These are phyloP conservation scores for Ascocoryne sarcoides DNA, from an alignment of 2,329 filamentous ascomycete species.

Conservation along the genomic window DNA sequence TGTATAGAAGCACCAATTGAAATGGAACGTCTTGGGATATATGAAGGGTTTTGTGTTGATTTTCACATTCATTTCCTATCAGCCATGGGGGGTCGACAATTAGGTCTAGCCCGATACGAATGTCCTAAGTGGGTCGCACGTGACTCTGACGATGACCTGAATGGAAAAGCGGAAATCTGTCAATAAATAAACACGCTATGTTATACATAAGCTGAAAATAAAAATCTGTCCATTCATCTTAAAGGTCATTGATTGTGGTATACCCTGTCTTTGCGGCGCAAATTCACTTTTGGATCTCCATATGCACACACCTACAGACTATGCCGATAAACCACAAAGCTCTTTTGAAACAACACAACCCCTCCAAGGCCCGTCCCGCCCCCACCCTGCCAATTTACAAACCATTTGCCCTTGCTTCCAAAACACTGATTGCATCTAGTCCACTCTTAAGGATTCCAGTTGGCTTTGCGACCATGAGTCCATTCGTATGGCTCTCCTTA, in stretches of 20 bases:
- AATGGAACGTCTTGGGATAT: constrained; percentile 5
- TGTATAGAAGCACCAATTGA: constrained; percentile 16
- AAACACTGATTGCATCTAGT: constrained; percentile 28
- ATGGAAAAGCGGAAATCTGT: not conserved
- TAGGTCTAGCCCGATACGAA: not conserved
- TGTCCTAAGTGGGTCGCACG: not conserved
- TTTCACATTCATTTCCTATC: constrained; percentile 1
- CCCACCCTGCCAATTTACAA: constrained; percentile 14
- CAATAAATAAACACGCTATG: not conserved
- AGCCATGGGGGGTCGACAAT: not conserved
- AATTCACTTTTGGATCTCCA: constrained; percentile 15
- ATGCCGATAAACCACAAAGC: too few relatives aligned
- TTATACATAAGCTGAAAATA: too few relatives aligned
- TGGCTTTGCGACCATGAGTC: constrained; percentile 20
- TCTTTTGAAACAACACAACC: too few relatives aligned
- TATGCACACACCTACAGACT: too few relatives aligned
- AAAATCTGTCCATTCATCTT: too few relatives aligned
- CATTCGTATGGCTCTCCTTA: not conserved
- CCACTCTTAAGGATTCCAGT: constrained; percentile 19
- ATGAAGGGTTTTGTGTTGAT: constrained; percentile 2
- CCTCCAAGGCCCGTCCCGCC: constrained; percentile 13
- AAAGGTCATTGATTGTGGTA: too few relatives aligned
- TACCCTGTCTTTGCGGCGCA: too few relatives aligned
- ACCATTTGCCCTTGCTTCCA: constrained; percentile 35
- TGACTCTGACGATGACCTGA: not conserved